Base-by-base conservation (phyloP, 2,329 filamentous ascomycete genomes). In the Phialemoniopsis sp. region DNA sequence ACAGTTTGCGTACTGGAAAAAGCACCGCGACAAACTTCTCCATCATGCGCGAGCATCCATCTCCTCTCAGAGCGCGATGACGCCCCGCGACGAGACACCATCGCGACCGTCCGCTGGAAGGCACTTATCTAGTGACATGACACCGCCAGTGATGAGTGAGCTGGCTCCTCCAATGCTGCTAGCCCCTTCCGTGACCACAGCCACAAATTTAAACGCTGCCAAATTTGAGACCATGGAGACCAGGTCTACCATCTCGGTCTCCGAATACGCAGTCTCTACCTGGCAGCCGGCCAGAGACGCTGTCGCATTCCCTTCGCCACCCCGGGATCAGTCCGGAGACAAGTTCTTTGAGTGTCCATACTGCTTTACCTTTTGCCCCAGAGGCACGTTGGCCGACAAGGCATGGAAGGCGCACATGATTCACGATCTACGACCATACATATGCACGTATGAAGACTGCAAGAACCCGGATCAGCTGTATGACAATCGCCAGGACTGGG, bases 331-430 rank as follows among this genome's bases (percentile, higher is more conserved):
- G 14, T 28, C 37, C 7, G 29, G 15, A 8, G 29, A 14, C 37
- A 33, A 34, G 21, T 33, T 34, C 31, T 39, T 39, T 14, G 30
- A 39, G 37, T 39, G 37, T 18, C 37, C 37, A 8, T 39, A 39
- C 17, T 39, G 30, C 28, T 39, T 34, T 19, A 39, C 37, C 15
- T 13, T 39, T 10, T 39, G 37, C 31, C 34, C 37, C 26, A 34
- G 30, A 13, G 30, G 15, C 9, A 19, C 34, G 12, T 19, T 39
- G 19, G 28, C 31, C n/a, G 37, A 39, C 13, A 39, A 19, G 32
- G 37, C 37, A 17, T 39, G 37, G 37, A 39, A 32, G 18, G 37
- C 37, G 15, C 37, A 39, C 31, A 31, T 39, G 13, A 39, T 39
- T n/a, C 37, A 39, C 26, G 37, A 39, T 26, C 21, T 39, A 12